Base-by-base conservation (phyloP, 2,329 filamentous ascomycete species). In the Huntiella moniliformis region DNA sequence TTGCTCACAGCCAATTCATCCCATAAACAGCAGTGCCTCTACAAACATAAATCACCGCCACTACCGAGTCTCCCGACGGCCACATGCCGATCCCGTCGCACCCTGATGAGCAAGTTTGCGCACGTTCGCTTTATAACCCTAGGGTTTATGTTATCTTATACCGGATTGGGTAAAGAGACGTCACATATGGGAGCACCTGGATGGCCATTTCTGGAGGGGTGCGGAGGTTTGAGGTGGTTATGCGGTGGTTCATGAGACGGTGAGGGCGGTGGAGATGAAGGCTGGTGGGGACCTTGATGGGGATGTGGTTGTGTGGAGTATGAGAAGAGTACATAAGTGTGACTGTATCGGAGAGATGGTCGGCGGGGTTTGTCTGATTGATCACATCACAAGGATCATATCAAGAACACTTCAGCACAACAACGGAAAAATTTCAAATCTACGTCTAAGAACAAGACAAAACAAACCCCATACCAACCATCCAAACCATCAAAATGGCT, bases 51-150 rank as follows among this genome's bases (percentile, higher is more conserved):
- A 13, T 10, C 34, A 36, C 12, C 12, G 12, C 15, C 15, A 15
- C 15, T 13, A 5, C 15, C 15, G 12, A n/a, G 12, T 28, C n/a
- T 13, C 10, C 28, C 13, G 39, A 41, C 34, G 33, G 41, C 42
- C 44, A 50, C 50, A 47, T 48, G 47, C 36, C 50, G 15, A 16
- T 47, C 42, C 28, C 10, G 13, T 16, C 13, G 45, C 15, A 53
- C 51, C 47, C 40, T 48, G 53, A 52, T 54, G 53, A 54, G 53
- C 53, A 49, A 41, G 49, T 53, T 53, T 50, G 47, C 44, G 49
- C 38, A 36, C 15, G 18, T 52, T 52, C 37, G 13, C 8, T 28
- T 8, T 8, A 2, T 41, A 46, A 46, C 44, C 39, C 41, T 51
- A 51, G 46, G 46, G 46, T 46, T 51, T 16, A 12, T 2, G 4